These are phyloP conservation scores for Tulasnella sp. DNA, from an alignment of 768 basidiomycete genomes.

Conservation along the genomic window DNA sequence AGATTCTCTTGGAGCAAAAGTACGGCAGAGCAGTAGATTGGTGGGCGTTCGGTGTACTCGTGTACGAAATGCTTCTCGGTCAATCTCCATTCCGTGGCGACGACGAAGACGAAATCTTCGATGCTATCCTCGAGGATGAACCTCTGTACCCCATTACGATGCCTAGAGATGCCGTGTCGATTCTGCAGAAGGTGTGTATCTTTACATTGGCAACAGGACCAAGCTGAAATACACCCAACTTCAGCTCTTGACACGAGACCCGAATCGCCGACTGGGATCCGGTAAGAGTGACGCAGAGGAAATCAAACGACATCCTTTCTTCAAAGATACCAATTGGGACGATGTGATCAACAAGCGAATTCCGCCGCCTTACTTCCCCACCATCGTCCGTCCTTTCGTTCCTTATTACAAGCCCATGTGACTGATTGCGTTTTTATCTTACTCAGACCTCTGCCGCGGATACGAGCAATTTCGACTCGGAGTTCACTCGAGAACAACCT, in stretches of 20 bases:
- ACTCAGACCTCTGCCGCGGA: slow-evolving; percentile 34
- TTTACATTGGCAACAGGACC: not conserved
- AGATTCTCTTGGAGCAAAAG: slow-evolving; percentile 99
- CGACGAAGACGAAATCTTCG: slow-evolving; percentile 99
- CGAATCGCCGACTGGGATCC: slow-evolving; percentile 82
- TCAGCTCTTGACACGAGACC: slow-evolving; percentile 90
- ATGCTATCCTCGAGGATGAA: slow-evolving; percentile 97
- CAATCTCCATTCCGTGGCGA: slow-evolving; percentile 99
- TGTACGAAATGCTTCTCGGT: slow-evolving; percentile 97
- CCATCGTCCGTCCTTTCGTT: slow-evolving; percentile 59
- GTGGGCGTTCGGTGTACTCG: slow-evolving; percentile 99
- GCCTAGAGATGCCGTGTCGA: slow-evolving; percentile 94
- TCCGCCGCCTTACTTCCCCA: slow-evolving; percentile 95
- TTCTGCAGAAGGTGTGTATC: slow-evolving; percentile 75
- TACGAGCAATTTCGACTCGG: slow-evolving; percentile 82
- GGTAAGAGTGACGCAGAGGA: slow-evolving; percentile 91
- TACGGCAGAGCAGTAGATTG: slow-evolving; percentile 99
- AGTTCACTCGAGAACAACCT: slow-evolving; percentile 95
- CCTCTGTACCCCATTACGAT: slow-evolving; percentile 98
- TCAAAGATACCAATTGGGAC: slow-evolving; percentile 96
- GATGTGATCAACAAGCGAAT: slow-evolving; percentile 97
- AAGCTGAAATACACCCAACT: not conserved
- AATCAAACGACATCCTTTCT: slow-evolving; percentile 96
- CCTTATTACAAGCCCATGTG: not conserved
- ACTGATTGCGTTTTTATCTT: slow-evolving; percentile 26